These are phyloP conservation scores for Tothia fuscella DNA, from an alignment of 2,329 filamentous ascomycete genomes.

Conservation along the genomic window DNA sequence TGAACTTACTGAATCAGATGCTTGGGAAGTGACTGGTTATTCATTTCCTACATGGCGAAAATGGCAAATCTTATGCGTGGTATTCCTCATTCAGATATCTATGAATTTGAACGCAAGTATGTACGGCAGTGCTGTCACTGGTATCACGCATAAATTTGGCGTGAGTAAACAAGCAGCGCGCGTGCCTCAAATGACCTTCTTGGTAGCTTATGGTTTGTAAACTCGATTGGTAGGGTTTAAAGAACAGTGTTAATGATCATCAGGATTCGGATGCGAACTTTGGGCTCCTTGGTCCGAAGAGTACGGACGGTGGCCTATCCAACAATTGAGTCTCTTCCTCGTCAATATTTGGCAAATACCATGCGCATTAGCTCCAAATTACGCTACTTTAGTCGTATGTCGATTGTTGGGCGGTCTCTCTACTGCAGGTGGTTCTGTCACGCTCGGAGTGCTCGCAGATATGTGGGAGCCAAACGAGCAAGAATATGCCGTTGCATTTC, in stretches of 20 bases:
- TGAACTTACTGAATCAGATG: conserved; percentile 37
- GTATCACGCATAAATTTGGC: conserved; percentile 49
- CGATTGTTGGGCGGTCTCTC: conserved; percentile 58
- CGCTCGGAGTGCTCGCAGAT: conserved; percentile 52
- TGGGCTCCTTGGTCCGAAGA: conserved; percentile 87
- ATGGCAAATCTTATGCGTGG: conserved; percentile 40
- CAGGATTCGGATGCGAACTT: conserved; percentile 65
- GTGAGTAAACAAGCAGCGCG: conserved; percentile 59
- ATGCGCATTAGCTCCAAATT: conserved; percentile 45
- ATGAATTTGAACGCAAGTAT: conserved; percentile 50
- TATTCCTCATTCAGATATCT: conserved; percentile 43
- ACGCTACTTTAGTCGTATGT: conserved; percentile 57
- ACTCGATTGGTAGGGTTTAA: background rate
- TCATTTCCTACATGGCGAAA: conserved; percentile 39
- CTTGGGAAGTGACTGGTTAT: conserved; percentile 39
- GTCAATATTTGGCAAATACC: conserved; percentile 70
- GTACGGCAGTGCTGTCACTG: conserved; percentile 40
- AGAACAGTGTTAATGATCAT: background rate
- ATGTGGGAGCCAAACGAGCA: conserved; percentile 47
- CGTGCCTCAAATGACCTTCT: conserved; percentile 64
- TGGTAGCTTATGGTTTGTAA: conserved; percentile 62
- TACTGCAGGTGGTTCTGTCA: conserved; percentile 54
- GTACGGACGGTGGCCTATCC: conserved; percentile 61
- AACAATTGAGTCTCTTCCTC: conserved; percentile 60
- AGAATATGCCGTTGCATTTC: conserved; percentile 43